A percentile compares a stretch with the other conserved stretches of the same genome.
Conservation (phyloP, 1,139 yeast species). For the Blastobotrys ciferrii region DNA sequence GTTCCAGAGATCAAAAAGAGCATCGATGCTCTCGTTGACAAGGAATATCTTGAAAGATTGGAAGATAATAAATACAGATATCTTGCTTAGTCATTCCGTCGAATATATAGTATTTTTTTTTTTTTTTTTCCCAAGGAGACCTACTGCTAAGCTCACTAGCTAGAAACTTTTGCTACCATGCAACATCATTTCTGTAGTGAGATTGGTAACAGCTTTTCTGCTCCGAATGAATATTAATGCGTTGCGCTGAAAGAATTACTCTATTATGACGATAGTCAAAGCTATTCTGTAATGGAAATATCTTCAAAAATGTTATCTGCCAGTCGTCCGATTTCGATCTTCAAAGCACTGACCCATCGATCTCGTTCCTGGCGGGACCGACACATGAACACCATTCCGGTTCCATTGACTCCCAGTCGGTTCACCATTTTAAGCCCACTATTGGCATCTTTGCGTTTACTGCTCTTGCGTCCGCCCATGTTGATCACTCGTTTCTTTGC, state of each 20-base stretch:
- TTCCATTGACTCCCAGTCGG: constrained; percentile 67
- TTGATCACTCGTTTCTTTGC: constrained; percentile 52
- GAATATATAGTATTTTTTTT: not conserved
- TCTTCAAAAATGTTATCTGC: constrained; percentile 29
- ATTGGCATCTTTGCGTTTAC: constrained; percentile 17
- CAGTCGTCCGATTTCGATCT: constrained; percentile 62
- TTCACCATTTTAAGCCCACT: constrained; percentile 30
- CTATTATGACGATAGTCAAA: too few relatives aligned
- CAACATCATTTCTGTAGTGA: too few relatives aligned
- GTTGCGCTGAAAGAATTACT: too few relatives aligned
- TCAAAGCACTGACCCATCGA: constrained; percentile 69
- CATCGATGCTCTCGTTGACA: constrained; percentile 80
- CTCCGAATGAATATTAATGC: too few relatives aligned
- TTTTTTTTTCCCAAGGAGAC: not conserved
- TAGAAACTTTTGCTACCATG: too few relatives aligned
- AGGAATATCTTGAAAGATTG: constrained; percentile 77
- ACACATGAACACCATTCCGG: constrained; percentile 71
- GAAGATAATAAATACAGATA: constrained; percentile 78
- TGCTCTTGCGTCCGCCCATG: constrained; percentile 13
- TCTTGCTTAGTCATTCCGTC: constrained; percentile 51
- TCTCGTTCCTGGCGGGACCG: constrained; percentile 82
- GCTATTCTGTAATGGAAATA: constrained; percentile 19
- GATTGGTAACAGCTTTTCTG: too few relatives aligned
- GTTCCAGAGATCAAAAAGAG: constrained; percentile 84
- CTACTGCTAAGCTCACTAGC: too few relatives aligned